Evolutionary conservation across 1,284 basidiomycete species (phyloP), one percentile per base, ranked within the genome.

Genomic region (Polyporus tsugae): DNA sequence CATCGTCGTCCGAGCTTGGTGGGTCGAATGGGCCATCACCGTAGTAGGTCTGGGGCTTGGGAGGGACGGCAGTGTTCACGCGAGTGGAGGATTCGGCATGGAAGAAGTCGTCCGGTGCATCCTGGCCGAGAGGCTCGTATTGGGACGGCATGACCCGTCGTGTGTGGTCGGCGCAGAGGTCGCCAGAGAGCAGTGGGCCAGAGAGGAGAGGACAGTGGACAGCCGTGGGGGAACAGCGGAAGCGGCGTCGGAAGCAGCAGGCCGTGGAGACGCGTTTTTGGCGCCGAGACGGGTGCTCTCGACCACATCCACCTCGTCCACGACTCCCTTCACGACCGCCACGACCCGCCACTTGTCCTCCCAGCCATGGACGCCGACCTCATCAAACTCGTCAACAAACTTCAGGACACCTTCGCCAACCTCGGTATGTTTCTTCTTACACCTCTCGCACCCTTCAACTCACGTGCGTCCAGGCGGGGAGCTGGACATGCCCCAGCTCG

Each of bases 351-450:
- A 33, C 62, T 17, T 42, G 11, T 25, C 46, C 66, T 63, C 64
- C 60, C 79, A 79, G 86, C 74, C 72, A 95, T 97, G 95, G 95
- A 97, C 81, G 89, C 92, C 63, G 96, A 98, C 81, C 90, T 99
- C 75, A 99, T 99, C 76, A 91, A 93, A 75, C 89, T 98, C 33
- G 97, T 99, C 64, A 99, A 99, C 85, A 94, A 93, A 83, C 91
- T 99, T 60, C 97, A 99, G 82, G 93, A 94, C 75, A 94, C 92
- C 65, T 95, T 94, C 82, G 87, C 85, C 79, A 94, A 94, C 77
- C 87, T 94, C 65, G 92, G 93, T 92, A 70, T 73, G 90, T 84
- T 62, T 59, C 29, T 19, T 7, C 49, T 33, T 58, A 44, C 38
- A 60, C 63, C 59, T 61, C 58, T 64, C 38, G 55, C 61, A 55